phyloP scores from a whole-genome alignment of 164 flowering plant genomes.

The grape (Vitis vinifera) region ASM3070453v1 NC_081813.1:5589001-5589500 shows the following conservation, averaged over 20 bases:
- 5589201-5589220: no score
- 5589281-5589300: conserved; percentile 39
- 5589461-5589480: conserved; percentile 39
- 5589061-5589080: conserved; percentile 39
- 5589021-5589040: conserved; percentile 37
- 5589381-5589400: conserved; percentile 45
- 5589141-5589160: neutral
- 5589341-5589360: neutral
- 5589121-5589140: neutral
- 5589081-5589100: conserved; percentile 27
- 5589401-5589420: conserved; percentile 54
- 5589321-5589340: conserved; percentile 8
- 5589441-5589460: conserved; percentile 40
- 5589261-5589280: conserved; percentile 20
- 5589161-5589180: no score
- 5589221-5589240: neutral
- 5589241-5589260: neutral
- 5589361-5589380: conserved; percentile 52
- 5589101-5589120: neutral
- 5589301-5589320: conserved; percentile 35
- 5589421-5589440: conserved; percentile 50
- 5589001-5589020: conserved; percentile 54
- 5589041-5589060: conserved; percentile 58
- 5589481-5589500: conserved; percentile 55
- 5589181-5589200: no score